Evolutionary conservation across 2,329 filamentous ascomycete species (phyloP), one percentile per base, ranked within the genome.

Genomic region (Albifimbria verrucaria): DNA sequence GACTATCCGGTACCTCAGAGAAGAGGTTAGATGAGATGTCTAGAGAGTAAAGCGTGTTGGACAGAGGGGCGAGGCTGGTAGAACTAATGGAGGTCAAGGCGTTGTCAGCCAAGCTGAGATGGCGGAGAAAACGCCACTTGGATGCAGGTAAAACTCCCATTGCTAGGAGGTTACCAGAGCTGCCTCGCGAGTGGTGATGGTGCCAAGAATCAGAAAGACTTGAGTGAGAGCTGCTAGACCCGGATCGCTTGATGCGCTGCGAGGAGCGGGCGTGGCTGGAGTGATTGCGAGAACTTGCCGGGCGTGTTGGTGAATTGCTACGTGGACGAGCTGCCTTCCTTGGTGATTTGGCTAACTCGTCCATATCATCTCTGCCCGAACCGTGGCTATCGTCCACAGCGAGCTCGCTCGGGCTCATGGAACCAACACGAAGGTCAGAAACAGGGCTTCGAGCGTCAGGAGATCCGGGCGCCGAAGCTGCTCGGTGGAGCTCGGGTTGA

Each of bases 101-200:
- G 71, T 97, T 99, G 67, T 97, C 94, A 6, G 93, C 87, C 50
- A 99, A 77, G 67, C 92, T 94, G 42, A 99, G 79, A 72, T 97
- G 93, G 66, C 90, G 88, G 64, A 99, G 74, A 70, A 97, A 96
- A 53, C 93, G 86, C 94, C 94, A 99, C 72, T 97, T 97, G 1
- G 88, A 89, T 1, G 89, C 75, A 42, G 92, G 91, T 17, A 97
- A 77, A 54, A 87, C 80, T 39, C 87, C 86, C 66, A 86, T 78
- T 15, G 82, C 77, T 48, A 93, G 74, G 1, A 96, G 77, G 62
- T 94, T 96, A 2, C 89, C 88, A 17, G 88, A 85, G 72, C 92
- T 95, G 46, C 87, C 85, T 74, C 87, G 62, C 71, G 73, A 87
- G 43, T 72, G 73, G 48, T 68, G 65, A 49, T 84, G 78, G 55